phyloP scores from a whole-genome alignment of 129 eudicot genomes.

The Pittosporum tobira region DNA sequence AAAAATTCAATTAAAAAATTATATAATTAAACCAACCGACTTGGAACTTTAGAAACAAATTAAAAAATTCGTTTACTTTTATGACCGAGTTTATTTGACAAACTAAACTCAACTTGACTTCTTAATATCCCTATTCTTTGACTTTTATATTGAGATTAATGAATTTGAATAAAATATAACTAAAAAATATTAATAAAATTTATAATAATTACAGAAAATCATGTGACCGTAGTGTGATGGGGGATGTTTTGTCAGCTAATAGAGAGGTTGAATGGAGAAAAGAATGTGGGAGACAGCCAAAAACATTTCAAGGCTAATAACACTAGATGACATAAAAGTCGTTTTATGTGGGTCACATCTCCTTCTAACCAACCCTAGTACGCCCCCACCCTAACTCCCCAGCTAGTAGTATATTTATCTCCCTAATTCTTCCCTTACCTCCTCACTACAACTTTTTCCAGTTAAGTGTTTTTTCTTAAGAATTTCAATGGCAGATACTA shows the following conservation, averaged over 20 bases:
- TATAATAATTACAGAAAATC: too few species aligned
- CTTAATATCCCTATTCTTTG: too few species aligned
- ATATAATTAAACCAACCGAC: too few species aligned
- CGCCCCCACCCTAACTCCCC: slow-evolving; percentile 7
- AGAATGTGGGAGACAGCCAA: slow-evolving; percentile 41
- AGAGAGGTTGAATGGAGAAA: slow-evolving; percentile 1
- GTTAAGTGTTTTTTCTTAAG: too few species aligned
- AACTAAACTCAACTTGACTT: too few species aligned
- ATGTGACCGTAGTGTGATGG: slow-evolving; percentile 13
- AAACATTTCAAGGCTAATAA: slow-evolving; percentile 18
- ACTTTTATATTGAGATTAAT: too few species aligned
- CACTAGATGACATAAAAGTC: background rate
- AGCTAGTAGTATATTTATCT: slow-evolving; percentile 38
- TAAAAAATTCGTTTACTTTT: too few species aligned
- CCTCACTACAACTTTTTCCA: background rate
- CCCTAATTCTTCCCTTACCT: slow-evolving; percentile 18
- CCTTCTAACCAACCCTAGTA: background rate
- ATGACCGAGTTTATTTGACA: too few species aligned
- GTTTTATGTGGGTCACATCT: background rate
- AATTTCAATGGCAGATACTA: slow-evolving; percentile 50
- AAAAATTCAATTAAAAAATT: too few species aligned
- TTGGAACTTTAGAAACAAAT: too few species aligned
- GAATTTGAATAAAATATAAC: too few species aligned
- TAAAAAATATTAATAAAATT: too few species aligned
- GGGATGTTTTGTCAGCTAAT: slow-evolving; percentile 35